Percentiles rank a stretch among this genome's conserved stretches.
These are phyloP conservation scores for Narthecium ossifragum DNA, from an alignment of 106 monocot species.

Conservation along the genomic window DNA sequence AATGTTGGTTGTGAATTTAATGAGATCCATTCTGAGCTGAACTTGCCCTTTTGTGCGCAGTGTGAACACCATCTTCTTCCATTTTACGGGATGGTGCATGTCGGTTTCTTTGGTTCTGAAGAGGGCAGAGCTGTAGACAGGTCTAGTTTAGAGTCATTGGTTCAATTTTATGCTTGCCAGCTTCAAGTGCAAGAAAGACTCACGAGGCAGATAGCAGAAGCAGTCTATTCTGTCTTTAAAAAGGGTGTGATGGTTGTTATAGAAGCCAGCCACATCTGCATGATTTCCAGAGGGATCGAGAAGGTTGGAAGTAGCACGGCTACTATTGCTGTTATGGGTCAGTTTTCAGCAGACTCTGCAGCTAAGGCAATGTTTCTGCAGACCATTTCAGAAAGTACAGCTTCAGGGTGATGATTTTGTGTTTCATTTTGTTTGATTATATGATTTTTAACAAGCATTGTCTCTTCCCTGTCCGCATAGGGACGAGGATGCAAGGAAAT, in stretches of 20 bases:
- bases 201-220: conserved; percentile 86
- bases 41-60: conserved; percentile 76
- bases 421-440: neutral
- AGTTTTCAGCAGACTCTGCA: conserved; percentile 45
- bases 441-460: too few relatives aligned
- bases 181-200: conserved; percentile 96
- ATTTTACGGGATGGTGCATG: conserved; percentile 83
- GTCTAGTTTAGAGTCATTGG: conserved; percentile 48
- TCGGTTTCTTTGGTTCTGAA: conserved; percentile 41
- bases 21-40: conserved; percentile 44
- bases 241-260: conserved; percentile 14
- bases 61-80: conserved; percentile 95
- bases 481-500: too few relatives aligned
- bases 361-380: conserved; percentile 65
- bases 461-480: too few relatives aligned
- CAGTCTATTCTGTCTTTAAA: conserved; percentile 27
- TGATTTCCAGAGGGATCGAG: conserved; percentile 91
- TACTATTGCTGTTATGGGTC: conserved; percentile 74
- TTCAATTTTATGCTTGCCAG: conserved; percentile 67
- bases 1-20: conserved; percentile 1
- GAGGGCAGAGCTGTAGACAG: conserved; percentile 32
- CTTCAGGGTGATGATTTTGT: conserved; percentile 15
- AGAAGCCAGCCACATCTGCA: conserved; percentile 92
- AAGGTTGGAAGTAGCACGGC: conserved; percentile 86
- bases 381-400: conserved; percentile 30